phyloP scores from a whole-genome alignment of 192 early-diverging fungal genomes.

The Jimgerdemannia flammicorona region DNA sequence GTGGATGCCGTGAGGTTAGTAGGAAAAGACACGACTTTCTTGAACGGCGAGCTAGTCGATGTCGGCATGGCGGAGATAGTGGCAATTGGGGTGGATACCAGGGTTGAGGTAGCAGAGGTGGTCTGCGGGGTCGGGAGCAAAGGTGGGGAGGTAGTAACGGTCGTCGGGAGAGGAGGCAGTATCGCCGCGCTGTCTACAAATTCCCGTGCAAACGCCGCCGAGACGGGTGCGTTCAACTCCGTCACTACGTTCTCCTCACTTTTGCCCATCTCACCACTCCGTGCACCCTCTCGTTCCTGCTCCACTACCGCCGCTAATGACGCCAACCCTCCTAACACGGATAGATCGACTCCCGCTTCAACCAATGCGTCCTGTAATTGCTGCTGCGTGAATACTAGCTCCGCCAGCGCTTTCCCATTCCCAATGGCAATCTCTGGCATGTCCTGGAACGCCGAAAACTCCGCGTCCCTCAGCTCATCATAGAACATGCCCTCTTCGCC shows the following conservation, averaged over 20 bases:
- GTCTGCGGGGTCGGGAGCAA: slow-evolving; percentile 21
- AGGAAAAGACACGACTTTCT: neutral
- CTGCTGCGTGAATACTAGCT: neutral
- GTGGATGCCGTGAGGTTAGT: neutral
- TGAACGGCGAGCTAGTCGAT: neutral
- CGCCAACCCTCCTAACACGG: slow-evolving; percentile 10
- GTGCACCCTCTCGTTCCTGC: slow-evolving; percentile 1
- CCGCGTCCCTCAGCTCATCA: slow-evolving; percentile 7
- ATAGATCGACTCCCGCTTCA: slow-evolving; percentile 9
- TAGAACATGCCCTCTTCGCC: slow-evolving; percentile 10
- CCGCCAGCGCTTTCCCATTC: neutral
- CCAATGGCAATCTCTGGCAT: neutral
- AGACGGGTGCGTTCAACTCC: neutral
- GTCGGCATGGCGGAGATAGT: neutral
- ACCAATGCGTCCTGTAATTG: slow-evolving; percentile 8
- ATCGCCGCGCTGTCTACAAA: neutral
- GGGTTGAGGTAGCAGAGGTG: slow-evolving; percentile 14
- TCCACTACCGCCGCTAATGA: neutral
- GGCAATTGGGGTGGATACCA: too few relatives aligned
- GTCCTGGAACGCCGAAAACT: slow-evolving; percentile 8
- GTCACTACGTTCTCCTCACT: neutral
- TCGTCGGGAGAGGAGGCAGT: slow-evolving; percentile 8
- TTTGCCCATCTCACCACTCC: neutral
- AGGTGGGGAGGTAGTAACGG: neutral
- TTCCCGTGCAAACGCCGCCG: neutral